phyloP scores from a whole-genome alignment of 2,329 filamentous ascomycete species.

The Blumeria graminis region DNA sequence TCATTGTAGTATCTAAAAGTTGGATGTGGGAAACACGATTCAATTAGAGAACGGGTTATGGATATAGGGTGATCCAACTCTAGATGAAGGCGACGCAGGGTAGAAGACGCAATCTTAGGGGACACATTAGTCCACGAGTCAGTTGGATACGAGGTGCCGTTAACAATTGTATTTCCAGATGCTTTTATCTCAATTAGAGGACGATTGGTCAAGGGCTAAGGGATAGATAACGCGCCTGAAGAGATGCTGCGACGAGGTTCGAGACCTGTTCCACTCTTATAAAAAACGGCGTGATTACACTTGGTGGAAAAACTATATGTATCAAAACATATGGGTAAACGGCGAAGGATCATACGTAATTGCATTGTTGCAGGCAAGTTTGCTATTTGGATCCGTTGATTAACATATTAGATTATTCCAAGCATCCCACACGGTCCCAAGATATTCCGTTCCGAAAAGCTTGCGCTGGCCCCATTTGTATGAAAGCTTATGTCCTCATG shows the following conservation, averaged over 20 bases:
- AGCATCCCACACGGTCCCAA: too few species aligned
- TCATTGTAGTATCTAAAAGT: slow-evolving; percentile 55
- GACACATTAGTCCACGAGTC: slow-evolving; percentile 78
- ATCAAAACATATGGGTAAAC: too few species aligned
- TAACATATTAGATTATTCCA: too few species aligned
- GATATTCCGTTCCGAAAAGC: too few species aligned
- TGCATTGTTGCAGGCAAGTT: too few species aligned
- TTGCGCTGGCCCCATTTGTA: too few species aligned
- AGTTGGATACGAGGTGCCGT: slow-evolving; percentile 33
- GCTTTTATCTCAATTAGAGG: background rate
- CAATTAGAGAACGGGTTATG: slow-evolving; percentile 80
- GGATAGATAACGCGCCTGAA: background rate
- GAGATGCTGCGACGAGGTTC: background rate
- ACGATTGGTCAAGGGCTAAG: background rate
- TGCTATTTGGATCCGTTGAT: too few species aligned
- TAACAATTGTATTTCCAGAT: slow-evolving; percentile 3
- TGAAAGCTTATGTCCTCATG: too few species aligned
- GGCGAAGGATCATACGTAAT: too few species aligned
- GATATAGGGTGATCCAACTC: slow-evolving; percentile 70
- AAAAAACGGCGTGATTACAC: too few species aligned
- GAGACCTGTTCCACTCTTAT: too few species aligned
- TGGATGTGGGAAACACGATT: slow-evolving; percentile 57
- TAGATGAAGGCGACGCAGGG: slow-evolving; percentile 66
- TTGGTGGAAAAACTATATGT: too few species aligned
- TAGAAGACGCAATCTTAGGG: slow-evolving; percentile 44